Base-by-base conservation (phyloP, 2,329 filamentous ascomycete genomes). In the Aspergillus caelatus region DNA sequence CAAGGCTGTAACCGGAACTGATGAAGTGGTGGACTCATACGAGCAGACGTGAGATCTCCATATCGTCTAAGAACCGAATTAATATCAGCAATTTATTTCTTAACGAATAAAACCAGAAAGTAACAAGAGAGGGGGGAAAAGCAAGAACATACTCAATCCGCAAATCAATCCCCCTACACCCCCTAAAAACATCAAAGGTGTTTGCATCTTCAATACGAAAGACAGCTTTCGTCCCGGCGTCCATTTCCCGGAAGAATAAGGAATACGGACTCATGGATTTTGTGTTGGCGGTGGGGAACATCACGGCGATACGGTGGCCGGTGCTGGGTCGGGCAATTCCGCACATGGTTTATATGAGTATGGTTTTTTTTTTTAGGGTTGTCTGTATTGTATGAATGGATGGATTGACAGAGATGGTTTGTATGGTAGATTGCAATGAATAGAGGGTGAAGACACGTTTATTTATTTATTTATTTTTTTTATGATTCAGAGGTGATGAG, bases 241-340 rank as follows among this genome's bases (percentile, higher is more conserved):
- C 63, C 0, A 61, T 28, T 11, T 76, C 68, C 6, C 68, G 68
- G 58, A 76, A 77, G 55, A 72, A 72, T n/a, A 78, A 68, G 8
- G 72, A 70, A 61, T 76, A 77, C 10, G 72, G 68, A 54, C 65
- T 70, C 34, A 70, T 62, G 19, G 60, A 62, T 21, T 65, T 62
- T 2, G 62, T 57, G 14, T 67, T 57, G 0, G 68, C 62, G 1
- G 69, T 65, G 21, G 74, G 74, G 53, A 74, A 77, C 19, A 78
- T 70, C 48, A 77, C 72, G 36, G 75, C 75, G 60, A 78, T 76
- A 52, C 70, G 72, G 12, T 73, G 71, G 36, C 74, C 77, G 30
- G 70, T 81, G 30, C 84, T 84, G 16, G 70, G 84, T 26, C 73
- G 88, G 56, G 74, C 71, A 11, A 83, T 84, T 0, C 75, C 81